Conservation (phyloP, 257 asterid genomes). For the Striga asiatica region DNA sequence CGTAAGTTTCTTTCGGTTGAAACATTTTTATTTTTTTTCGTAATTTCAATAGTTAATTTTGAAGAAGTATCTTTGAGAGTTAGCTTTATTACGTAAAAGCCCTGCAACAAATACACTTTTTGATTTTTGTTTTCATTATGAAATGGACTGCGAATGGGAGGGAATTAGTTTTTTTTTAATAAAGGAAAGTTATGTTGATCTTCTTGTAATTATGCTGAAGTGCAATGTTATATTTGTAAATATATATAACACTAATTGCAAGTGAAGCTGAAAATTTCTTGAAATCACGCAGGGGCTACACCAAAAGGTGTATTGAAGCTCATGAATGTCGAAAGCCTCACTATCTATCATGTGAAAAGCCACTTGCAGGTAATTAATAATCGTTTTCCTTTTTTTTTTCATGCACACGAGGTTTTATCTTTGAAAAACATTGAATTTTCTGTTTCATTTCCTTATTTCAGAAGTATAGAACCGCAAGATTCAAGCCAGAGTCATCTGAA, state of each 20-base stretch:
- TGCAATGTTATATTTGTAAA: no score
- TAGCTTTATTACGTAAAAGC: no score
- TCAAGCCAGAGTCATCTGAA: slow-evolving; percentile 68
- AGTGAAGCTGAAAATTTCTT: background rate
- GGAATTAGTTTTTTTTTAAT: no score
- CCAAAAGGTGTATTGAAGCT: slow-evolving; percentile 81
- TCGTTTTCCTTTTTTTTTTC: background rate
- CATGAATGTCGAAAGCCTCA: slow-evolving; percentile 70
- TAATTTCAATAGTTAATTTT: background rate
- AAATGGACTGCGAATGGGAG: no score
- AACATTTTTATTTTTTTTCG: background rate
- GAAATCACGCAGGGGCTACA: slow-evolving; percentile 43
- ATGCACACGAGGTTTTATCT: no score
- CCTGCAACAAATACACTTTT: background rate
- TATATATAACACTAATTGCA: background rate
- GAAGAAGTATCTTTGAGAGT: no score
- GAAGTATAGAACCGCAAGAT: slow-evolving; percentile 79
- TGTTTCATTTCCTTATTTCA: slow-evolving; percentile 25
- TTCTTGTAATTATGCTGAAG: no score
- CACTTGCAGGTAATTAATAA: slow-evolving; percentile 57
- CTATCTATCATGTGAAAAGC: slow-evolving; percentile 82
- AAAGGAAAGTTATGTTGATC: no score
- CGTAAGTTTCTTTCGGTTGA: slow-evolving; percentile 31
- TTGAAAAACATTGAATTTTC: no score
- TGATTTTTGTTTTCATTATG: no score